phyloP scores from a whole-genome alignment of 2,329 filamentous ascomycete species.

The Diaporthe ilicicola region DNA sequence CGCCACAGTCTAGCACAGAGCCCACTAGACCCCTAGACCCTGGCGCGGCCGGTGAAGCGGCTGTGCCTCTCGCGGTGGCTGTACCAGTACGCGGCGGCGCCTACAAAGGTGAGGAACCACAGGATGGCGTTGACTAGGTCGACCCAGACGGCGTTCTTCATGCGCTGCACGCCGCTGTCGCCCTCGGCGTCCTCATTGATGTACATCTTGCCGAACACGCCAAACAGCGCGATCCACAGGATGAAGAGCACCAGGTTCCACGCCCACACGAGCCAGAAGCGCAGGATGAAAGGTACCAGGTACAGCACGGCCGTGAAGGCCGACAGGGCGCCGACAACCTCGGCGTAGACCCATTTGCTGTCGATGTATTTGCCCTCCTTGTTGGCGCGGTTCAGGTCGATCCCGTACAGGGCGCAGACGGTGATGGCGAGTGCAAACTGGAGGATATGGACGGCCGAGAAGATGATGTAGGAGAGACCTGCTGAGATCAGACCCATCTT shows the following conservation, averaged over 20 bases:
- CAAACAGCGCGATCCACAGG: slow-evolving; percentile 84
- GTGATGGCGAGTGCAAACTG: slow-evolving; percentile 81
- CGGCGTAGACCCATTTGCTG: slow-evolving; percentile 80
- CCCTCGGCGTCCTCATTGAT: slow-evolving; percentile 74
- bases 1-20: neutral
- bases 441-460: slow-evolving; percentile 72
- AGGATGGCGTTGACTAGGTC: slow-evolving; percentile 78
- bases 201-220: slow-evolving; percentile 83
- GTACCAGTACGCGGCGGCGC: slow-evolving; percentile 67
- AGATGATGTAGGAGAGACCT: slow-evolving; percentile 60
- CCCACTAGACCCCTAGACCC: slow-evolving; percentile 48
- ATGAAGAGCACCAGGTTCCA: slow-evolving; percentile 80
- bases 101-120: slow-evolving; percentile 73
- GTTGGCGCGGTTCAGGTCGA: slow-evolving; percentile 67
- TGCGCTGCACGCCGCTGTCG: slow-evolving; percentile 70
- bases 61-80: slow-evolving; percentile 59
- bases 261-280: slow-evolving; percentile 63
- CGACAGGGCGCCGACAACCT: slow-evolving; percentile 72
- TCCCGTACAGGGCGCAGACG: slow-evolving; percentile 81
- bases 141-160: slow-evolving; percentile 90
- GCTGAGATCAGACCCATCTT: slow-evolving; percentile 57
- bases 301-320: slow-evolving; percentile 72
- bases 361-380: slow-evolving; percentile 61
- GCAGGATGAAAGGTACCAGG: slow-evolving; percentile 68
- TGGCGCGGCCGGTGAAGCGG: slow-evolving; percentile 68